Base-by-base conservation (phyloP, 1,284 basidiomycete genomes). In the Puccinia polysora region DNA sequence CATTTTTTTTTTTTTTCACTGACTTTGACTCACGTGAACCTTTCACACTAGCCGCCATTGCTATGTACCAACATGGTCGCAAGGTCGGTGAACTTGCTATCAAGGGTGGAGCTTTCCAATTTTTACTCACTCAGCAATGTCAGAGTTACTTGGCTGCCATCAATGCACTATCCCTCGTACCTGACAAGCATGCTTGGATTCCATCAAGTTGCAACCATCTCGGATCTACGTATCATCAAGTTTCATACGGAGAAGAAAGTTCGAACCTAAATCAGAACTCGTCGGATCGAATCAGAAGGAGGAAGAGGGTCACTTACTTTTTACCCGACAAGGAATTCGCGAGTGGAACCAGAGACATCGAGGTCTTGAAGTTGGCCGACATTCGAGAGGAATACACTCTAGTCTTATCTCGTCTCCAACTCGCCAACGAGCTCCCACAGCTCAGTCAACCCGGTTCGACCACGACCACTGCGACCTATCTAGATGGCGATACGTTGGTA, bases 11-110 rank as follows among this genome's bases (percentile, higher is more conserved):
- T n/a, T n/a, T n/a, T n/a, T n/a, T n/a, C n/a, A n/a, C n/a, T n/a
- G n/a, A 53, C 43, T 30, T 40, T 30, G 38, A 20, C 10, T 28
- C 23, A 45, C 73, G 71, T 50, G n/a, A n/a, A n/a, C n/a, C n/a
- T 49, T 47, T 47, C 25, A 2, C 23, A 25, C 4, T 4, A 94
- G 92, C 92, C 67, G 89, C 89, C 12, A 84, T 89, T 69, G 88
- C 88, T 25, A 97, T 98, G 94, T 97, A 96, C 80, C 90, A 93
- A 77, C 88, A 92, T 74, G 92, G 89, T 18, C 84, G 88, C 73
- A 88, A 90, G 76, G 81, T 97, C 8, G 86, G 85, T 64, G 86
- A 86, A 58, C 80, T 87, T 53, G 81, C 84, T 73, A 77, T 81
- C 43, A 81, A 75, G 49, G 64, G 69, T 43, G 75, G 58, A 68